These are phyloP conservation scores for Dictyostelium brefeldianum DNA, from an alignment of 78 protist species.

Conservation along the genomic window DNA sequence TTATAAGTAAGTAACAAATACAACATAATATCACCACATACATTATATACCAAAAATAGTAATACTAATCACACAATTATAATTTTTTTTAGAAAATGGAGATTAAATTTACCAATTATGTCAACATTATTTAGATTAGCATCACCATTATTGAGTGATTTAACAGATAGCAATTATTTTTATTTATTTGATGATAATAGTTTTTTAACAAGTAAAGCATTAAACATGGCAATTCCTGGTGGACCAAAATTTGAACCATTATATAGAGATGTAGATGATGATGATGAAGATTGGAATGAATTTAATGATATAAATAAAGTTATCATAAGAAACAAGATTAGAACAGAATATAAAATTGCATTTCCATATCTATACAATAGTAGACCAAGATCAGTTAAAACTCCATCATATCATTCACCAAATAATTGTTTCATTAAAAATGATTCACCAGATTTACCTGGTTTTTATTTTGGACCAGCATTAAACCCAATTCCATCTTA, in stretches of 20 bases:
- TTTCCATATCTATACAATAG: slow-evolving; percentile 99
- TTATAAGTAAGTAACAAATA: slow-evolving; percentile 74
- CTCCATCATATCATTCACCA: slow-evolving; percentile 95
- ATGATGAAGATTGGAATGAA: slow-evolving; percentile 99
- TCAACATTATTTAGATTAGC: slow-evolving; percentile 96
- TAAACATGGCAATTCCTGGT: slow-evolving; percentile 99
- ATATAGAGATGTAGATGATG: slow-evolving; percentile 93
- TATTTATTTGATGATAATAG: slow-evolving; percentile 97
- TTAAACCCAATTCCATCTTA: slow-evolving; percentile 96
- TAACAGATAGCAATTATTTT: slow-evolving; percentile 96
- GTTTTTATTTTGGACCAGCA: slow-evolving; percentile 96
- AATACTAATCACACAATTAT: no score
- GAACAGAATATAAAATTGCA: slow-evolving; percentile 99
- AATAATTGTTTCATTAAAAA: slow-evolving; percentile 90
- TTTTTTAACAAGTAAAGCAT: slow-evolving; percentile 99
- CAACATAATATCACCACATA: no score
- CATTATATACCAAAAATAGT: no score
- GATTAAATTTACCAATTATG: slow-evolving; percentile 94
- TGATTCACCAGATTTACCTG: slow-evolving; percentile 97
- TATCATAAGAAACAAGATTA: slow-evolving; percentile 97
- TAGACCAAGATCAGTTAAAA: slow-evolving; percentile 96
- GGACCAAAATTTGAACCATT: slow-evolving; percentile 99
- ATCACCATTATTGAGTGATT: slow-evolving; percentile 94
- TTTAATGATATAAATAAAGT: slow-evolving; percentile 99
- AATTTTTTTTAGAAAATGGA: slow-evolving; percentile 89